A percentile compares a stretch with the other conserved stretches of the same genome.
phyloP scores from a whole-genome alignment of 2,329 filamentous ascomycete species.

The Penicillium vulpinum region DNA sequence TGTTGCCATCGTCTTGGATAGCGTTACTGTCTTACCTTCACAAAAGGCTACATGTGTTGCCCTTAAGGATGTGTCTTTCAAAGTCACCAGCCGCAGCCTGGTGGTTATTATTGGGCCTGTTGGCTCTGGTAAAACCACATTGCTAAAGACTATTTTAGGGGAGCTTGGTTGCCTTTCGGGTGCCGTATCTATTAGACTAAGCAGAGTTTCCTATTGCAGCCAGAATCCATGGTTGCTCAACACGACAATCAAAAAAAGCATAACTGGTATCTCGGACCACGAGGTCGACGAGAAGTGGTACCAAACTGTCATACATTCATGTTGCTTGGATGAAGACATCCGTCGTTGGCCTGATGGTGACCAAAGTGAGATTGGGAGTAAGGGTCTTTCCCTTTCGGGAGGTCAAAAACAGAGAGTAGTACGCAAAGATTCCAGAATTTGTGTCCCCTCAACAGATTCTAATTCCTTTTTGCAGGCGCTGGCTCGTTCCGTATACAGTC shows the following conservation, averaged over 20 bases:
- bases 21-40: neutral
- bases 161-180: neutral
- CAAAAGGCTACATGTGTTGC: neutral
- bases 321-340: neutral
- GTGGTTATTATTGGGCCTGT: neutral
- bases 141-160: constrained; percentile 3
- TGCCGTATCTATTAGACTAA: neutral
- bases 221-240: neutral
- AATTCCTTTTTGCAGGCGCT: neutral
- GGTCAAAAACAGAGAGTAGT: constrained; percentile 1
- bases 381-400: neutral
- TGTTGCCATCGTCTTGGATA: neutral
- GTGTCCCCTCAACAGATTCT: neutral
- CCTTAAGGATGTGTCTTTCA: neutral
- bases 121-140: constrained; percentile 8
- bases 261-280: neutral
- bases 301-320: neutral
- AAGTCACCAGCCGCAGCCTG: neutral
- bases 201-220: neutral
- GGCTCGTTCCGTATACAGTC: neutral
- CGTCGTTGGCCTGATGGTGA: neutral
- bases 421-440: neutral
- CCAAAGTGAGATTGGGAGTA: neutral
- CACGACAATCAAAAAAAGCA: neutral
- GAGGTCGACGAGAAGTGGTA: neutral